Evolutionary conservation across 306 rosid species (phyloP).

Genomic region (Lathyrus tuberosus): DNA sequence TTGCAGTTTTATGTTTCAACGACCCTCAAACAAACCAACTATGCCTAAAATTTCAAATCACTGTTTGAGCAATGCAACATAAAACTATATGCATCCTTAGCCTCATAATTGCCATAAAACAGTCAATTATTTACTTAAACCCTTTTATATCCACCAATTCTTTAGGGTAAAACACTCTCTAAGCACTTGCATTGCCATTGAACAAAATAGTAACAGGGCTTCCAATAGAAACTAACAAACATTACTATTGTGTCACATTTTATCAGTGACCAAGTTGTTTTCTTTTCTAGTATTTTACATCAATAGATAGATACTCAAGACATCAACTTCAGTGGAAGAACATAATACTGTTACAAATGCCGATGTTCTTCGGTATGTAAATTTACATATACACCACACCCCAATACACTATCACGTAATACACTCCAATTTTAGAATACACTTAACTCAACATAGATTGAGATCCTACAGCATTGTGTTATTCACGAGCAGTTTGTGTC

Average conservation of each 20-base stretch:
- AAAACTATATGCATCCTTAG: too few species aligned
- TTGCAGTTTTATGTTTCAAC: too few species aligned
- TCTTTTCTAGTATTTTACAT: slow-evolving; percentile 52
- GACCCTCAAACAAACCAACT: too few species aligned
- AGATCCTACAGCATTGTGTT: slow-evolving; percentile 43
- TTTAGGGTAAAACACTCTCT: too few species aligned
- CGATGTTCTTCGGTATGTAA: slow-evolving; percentile 52
- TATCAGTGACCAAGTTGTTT: slow-evolving; percentile 36
- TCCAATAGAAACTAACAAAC: background rate
- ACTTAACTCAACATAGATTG: slow-evolving; percentile 43
- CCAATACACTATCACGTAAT: slow-evolving; percentile 55
- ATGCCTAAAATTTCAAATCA: too few species aligned
- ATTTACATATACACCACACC: slow-evolving; percentile 67
- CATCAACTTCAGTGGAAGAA: slow-evolving; percentile 41
- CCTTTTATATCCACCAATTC: too few species aligned
- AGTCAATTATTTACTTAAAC: too few species aligned
- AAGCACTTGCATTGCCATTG: too few species aligned
- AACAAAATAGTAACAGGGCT: too few species aligned
- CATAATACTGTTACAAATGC: slow-evolving; percentile 48
- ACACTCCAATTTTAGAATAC: slow-evolving; percentile 51
- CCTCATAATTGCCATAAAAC: too few species aligned
- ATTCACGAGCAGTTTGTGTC: slow-evolving; percentile 91
- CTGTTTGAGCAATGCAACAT: too few species aligned
- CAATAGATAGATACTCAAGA: slow-evolving; percentile 56
- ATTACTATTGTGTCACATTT: slow-evolving; percentile 17